A percentile compares a stretch with the other conserved stretches of the same genome.
phyloP scores from a whole-genome alignment of 768 basidiomycete genomes.

The Russula vinacea region DNA sequence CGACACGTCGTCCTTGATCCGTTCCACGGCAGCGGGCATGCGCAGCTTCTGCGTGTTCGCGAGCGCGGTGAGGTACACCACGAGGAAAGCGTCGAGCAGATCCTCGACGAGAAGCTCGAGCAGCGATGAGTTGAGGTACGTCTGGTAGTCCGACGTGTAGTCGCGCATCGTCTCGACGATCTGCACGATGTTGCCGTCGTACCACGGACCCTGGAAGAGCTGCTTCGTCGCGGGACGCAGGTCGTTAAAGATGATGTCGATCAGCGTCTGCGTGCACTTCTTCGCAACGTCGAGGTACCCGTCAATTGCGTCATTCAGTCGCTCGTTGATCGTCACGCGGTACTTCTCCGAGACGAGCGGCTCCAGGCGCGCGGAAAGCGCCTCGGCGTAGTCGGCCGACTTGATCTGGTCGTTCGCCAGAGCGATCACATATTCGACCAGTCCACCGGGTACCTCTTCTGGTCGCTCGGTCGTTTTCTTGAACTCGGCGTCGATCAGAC shows the following conservation, averaged over 20 bases:
- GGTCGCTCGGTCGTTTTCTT: constrained; percentile 86
- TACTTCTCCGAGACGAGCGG: constrained; percentile 93
- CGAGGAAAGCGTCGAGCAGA: constrained; percentile 84
- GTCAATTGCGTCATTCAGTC: constrained; percentile 93
- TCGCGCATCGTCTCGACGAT: constrained; percentile 95
- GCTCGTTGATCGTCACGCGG: constrained; percentile 72
- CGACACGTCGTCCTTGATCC: constrained; percentile 77
- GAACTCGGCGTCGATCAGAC: constrained; percentile 76
- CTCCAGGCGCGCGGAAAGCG: constrained; percentile 80
- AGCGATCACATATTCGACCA: constrained; percentile 95
- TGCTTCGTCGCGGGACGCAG: constrained; percentile 81
- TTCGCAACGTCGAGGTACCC: constrained; percentile 98
- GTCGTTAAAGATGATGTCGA: constrained; percentile 94
- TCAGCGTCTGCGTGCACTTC: constrained; percentile 91
- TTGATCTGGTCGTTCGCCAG: constrained; percentile 98
- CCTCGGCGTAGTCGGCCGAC: constrained; percentile 90
- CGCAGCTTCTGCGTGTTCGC: constrained; percentile 79
- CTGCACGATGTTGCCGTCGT: constrained; percentile 82
- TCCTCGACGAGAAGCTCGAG: constrained; percentile 92
- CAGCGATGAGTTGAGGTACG: constrained; percentile 84
- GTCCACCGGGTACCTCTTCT: constrained; percentile 80
- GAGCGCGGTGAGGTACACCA: constrained; percentile 85
- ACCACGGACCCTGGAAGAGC: constrained; percentile 85
- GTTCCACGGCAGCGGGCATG: constrained; percentile 81
- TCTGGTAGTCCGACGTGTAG: constrained; percentile 93